Conservation (phyloP, 495 filamentous ascomycete genomes). For the Annulohypoxylon stygium region DNA sequence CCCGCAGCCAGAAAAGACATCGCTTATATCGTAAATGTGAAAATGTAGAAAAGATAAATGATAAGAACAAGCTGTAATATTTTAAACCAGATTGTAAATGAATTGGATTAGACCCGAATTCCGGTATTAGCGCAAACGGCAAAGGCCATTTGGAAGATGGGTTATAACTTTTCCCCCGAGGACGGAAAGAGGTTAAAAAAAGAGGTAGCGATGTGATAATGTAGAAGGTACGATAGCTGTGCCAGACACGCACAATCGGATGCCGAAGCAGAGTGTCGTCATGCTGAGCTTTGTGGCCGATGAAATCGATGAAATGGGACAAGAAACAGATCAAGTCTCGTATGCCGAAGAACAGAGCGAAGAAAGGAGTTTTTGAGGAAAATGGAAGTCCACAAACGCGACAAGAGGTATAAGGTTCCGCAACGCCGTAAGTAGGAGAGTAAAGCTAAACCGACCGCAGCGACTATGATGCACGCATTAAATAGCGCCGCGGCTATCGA, state of each 20-base stretch:
- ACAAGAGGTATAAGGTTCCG: slow-evolving; percentile 56
- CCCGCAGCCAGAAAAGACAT: slow-evolving; percentile 53
- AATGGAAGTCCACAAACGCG: slow-evolving; percentile 53
- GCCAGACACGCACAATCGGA: slow-evolving; percentile 66
- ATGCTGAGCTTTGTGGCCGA: slow-evolving; percentile 65
- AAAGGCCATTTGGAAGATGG: slow-evolving; percentile 26
- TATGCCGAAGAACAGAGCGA: slow-evolving; percentile 44
- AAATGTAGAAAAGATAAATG: slow-evolving; percentile 30
- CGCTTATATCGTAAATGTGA: slow-evolving; percentile 52
- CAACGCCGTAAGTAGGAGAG: slow-evolving; percentile 54
- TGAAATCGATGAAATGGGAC: slow-evolving; percentile 58
- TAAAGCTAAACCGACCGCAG: slow-evolving; percentile 53
- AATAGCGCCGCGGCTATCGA: slow-evolving; percentile 41
- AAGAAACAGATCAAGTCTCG: slow-evolving; percentile 61
- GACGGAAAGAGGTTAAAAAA: slow-evolving; percentile 10
- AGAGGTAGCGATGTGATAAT: slow-evolving; percentile 40
- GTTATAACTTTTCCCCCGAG: background rate
- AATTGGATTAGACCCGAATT: slow-evolving; percentile 44
- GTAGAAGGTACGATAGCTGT: slow-evolving; percentile 59
- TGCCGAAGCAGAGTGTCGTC: slow-evolving; percentile 60
- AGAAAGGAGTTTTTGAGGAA: slow-evolving; percentile 48
- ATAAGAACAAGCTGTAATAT: slow-evolving; percentile 55
- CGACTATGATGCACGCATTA: slow-evolving; percentile 51
- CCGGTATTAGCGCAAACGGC: slow-evolving; percentile 44
- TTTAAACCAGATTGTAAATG: slow-evolving; percentile 40